Percentiles rank a stretch among this genome's conserved stretches.
Conservation (phyloP, 2,329 filamentous ascomycete species). For the Thermomyces lanuginosus region DNA sequence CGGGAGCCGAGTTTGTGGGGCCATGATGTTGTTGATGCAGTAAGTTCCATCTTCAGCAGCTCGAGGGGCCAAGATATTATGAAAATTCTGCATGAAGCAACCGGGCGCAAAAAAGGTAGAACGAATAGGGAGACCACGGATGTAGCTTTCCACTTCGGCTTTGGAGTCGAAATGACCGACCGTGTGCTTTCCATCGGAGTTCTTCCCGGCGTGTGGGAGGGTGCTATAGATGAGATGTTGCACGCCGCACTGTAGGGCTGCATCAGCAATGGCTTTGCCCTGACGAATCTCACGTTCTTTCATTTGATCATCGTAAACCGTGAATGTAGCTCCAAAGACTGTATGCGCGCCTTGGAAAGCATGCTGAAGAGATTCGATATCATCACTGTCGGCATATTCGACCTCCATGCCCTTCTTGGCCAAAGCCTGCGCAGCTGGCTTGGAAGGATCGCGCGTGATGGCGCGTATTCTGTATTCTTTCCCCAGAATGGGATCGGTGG, state of each 20-base stretch:
- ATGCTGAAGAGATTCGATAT: conserved; percentile 27
- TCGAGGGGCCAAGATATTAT: conserved; percentile 9
- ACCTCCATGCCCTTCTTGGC: conserved; percentile 34
- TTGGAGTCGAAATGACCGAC: conserved; percentile 42
- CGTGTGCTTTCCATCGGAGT: conserved; percentile 18
- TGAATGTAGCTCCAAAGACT: conserved; percentile 38
- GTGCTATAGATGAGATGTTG: conserved; percentile 19
- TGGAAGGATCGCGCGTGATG: conserved; percentile 36
- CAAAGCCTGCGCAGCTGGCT: conserved; percentile 31
- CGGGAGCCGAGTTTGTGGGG: conserved; percentile 14
- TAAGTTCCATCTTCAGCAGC: conserved; percentile 14
- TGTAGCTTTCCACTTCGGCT: conserved; percentile 39
- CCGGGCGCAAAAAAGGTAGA: conserved; percentile 39
- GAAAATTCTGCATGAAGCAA: conserved; percentile 39
- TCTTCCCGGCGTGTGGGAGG: conserved; percentile 8
- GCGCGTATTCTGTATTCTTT: conserved; percentile 37
- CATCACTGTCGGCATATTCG: conserved; percentile 36
- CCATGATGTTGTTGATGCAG: conserved; percentile 9
- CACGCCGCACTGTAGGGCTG: conserved; percentile 12
- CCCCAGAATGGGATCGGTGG: conserved; percentile 29
- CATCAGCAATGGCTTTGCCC: conserved; percentile 14
- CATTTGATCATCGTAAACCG: conserved; percentile 11
- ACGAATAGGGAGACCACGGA: conserved; percentile 32
- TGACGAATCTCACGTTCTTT: conserved; percentile 13
- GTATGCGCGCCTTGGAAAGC: conserved; percentile 33